Evolutionary conservation across 768 basidiomycete genomes (phyloP).

Genomic region (Amyloporia xantha): DNA sequence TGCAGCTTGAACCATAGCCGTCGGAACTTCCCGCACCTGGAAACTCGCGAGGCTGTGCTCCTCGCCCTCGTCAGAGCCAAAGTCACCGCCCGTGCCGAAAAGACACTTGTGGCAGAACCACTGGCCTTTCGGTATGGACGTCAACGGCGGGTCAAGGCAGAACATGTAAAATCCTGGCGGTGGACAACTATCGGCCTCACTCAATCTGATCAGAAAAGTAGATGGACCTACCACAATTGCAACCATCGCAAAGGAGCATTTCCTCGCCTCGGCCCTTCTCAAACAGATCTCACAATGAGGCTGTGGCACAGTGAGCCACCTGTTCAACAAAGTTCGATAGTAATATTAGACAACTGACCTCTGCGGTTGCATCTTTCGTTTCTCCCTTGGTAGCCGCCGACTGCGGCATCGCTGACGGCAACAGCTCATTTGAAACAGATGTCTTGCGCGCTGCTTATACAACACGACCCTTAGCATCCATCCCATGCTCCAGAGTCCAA

Average conservation of each 20-base stretch:
- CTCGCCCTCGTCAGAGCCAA: slow-evolving; percentile 96
- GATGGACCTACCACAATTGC: slow-evolving; percentile 57
- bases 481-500: too few relatives aligned
- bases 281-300: slow-evolving; percentile 92
- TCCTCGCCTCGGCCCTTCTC: slow-evolving; percentile 79
- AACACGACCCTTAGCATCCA: too few relatives aligned
- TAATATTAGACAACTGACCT: slow-evolving; percentile 6
- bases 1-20: slow-evolving; percentile 83
- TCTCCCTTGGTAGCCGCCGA: background rate
- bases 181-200: too few relatives aligned
- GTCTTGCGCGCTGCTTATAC: background rate
- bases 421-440: background rate
- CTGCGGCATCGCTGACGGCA: background rate
- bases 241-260: slow-evolving; percentile 89
- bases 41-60: slow-evolving; percentile 91
- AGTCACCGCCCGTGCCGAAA: slow-evolving; percentile 88
- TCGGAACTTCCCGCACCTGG: slow-evolving; percentile 90
- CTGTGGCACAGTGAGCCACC: slow-evolving; percentile 34
- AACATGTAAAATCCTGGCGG: slow-evolving; percentile 90
- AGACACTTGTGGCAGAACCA: slow-evolving; percentile 96
- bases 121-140: slow-evolving; percentile 81
- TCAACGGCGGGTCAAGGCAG: slow-evolving; percentile 89
- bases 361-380: background rate
- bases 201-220: slow-evolving; percentile 1
- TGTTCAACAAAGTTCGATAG: too few relatives aligned